Evolutionary conservation across 805 yeast species (phyloP), one percentile per base, ranked within the genome.

Genomic region (Barnettozyma californica): DNA sequence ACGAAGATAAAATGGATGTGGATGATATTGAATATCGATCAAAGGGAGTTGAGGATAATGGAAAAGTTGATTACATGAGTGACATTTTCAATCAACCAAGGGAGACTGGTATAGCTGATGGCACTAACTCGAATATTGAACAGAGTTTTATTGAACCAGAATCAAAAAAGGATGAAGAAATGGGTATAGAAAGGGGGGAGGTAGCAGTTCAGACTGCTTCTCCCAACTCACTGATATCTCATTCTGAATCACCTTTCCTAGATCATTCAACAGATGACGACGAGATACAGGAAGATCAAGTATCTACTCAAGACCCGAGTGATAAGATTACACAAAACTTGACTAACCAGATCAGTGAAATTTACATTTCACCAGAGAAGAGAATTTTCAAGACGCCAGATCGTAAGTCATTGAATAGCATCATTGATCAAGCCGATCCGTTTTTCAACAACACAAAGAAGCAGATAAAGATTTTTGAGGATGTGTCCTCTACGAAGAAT

Each of bases 351-450:
- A 53, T 61, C 23, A 48, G 46, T 19, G 54, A 52, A 4, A 56
- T 61, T 10, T 53, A 58, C 35, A 61, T 61, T 9, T 58, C 64
- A 1, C 63, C 64, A 11, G 53, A 56, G 41, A 60, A 59, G 46
- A 31, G 35, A 25, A 31, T 25, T 2, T 37, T 52, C 39, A 47
- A 29, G 11, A 43, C 53, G 0, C 42, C 50, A n/a, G 53, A 53
- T 19, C 48, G 54, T 40, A 29, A 50, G 9, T 57, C 63, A 6
- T 44, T 59, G 29, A 44, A 46, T 16, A 50, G 55, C 19, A 42
- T 61, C 18, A 53, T 61, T 20, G 41, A 44, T 20, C 55, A 49
- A 34, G 40, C 57, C 2, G 64, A 61, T 43, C 65, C 64, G 2
- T 50, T 61, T 11, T 61, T 61, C 49, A 50, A 26, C 43, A 43